Conservation (phyloP, 23 red algal species). For the Chondrus crispus region DNA sequence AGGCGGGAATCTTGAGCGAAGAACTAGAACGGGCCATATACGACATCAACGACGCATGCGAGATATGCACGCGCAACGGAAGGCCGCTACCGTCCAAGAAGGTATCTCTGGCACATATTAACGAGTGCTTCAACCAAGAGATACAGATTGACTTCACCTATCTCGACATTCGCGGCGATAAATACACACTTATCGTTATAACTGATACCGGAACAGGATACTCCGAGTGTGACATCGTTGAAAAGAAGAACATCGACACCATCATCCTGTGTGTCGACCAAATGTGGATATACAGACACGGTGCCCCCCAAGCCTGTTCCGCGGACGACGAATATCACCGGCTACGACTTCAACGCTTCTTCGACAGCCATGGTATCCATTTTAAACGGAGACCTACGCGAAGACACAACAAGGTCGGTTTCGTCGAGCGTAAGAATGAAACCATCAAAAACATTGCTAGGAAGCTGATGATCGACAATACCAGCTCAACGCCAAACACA, state of each 20-base stretch:
- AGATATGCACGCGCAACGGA: background rate
- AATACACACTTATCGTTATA: no score
- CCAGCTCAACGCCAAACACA: background rate
- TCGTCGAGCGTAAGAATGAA: slow-evolving; percentile 7
- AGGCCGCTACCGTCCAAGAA: background rate
- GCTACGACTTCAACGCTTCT: background rate
- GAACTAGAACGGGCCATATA: background rate
- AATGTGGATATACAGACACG: background rate
- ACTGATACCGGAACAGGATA: background rate
- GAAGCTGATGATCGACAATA: background rate
- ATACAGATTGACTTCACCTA: background rate
- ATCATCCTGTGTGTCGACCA: background rate
- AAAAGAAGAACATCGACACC: background rate
- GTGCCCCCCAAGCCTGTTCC: background rate
- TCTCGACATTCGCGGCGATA: background rate
- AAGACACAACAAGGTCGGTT: slow-evolving; percentile 1
- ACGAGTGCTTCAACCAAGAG: background rate
- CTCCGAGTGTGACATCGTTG: background rate
- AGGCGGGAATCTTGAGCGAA: background rate
- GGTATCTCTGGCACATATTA: background rate
- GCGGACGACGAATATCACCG: slow-evolving; percentile 27
- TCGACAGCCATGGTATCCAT: background rate
- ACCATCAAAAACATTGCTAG: background rate
- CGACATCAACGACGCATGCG: background rate
- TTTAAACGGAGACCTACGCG: slow-evolving; percentile 25